Base-by-base conservation (phyloP, 2,329 filamentous ascomycete species). In the Plectosphaerella sp. region DNA sequence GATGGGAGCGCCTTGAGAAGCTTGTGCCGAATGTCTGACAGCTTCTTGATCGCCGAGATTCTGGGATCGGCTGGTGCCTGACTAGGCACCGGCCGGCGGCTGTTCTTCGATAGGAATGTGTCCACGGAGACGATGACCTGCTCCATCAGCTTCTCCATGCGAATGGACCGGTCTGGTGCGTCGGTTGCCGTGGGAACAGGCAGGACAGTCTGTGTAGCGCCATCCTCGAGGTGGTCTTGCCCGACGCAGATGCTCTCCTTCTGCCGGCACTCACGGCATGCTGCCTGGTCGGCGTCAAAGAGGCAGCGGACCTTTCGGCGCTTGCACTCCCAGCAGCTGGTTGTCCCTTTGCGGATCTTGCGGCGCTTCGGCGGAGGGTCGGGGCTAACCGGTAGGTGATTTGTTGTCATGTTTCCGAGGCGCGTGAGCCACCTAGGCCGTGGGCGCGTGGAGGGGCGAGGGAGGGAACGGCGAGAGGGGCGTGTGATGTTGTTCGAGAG, bases 291-390 rank as follows among this genome's bases (percentile, higher is more conserved):
- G 68, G 61, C 5, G 66, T 60, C 18, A 52, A 77, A 76, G n/a
- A 69, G 71, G 59, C 80, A 83, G 3, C 71, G 67, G 5, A 76
- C 69, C 64, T 83, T 83, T 24, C 78, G 72, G 46, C 76, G 70
- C 61, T 79, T 79, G 69, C 79, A 83, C 57, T 81, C 78, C 78
- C 78, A 82, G 62, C 80, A 83, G 52, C 77, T 81, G 37, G 65
- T 69, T 0, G 79, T 83, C 15, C 80, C 79, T 50, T 80, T 82
- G 24, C 78, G 74, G 24, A 79, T 18, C 52, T 72, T 78, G 41
- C 69, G 62, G 48, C 67, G 65, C 56, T 67, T 72, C 4, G 49
- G 45, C 7, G 52, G 18, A 33, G 47, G 47, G 16, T 52, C 45
- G 20, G 52, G 41, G 16, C 28, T 25, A 18, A 18, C 22, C n/a